Percentiles rank a stretch among this genome's conserved stretches.
These are phyloP conservation scores for Coemansia sp. DNA, from an alignment of 192 early-diverging fungal species.

Conservation along the genomic window DNA sequence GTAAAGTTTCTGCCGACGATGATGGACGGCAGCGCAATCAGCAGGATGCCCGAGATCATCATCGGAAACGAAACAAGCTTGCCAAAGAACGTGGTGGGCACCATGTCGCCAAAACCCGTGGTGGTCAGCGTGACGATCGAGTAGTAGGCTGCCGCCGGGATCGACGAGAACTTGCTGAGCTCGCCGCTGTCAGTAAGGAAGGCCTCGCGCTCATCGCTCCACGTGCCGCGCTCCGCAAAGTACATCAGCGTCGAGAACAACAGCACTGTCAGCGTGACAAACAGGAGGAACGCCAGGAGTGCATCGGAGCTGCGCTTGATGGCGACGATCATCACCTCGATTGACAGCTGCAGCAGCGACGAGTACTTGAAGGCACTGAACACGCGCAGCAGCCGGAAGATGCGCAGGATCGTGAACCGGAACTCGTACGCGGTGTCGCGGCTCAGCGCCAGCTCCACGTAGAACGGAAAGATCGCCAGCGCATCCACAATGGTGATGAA, in stretches of 20 bases:
- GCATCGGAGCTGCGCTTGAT: conserved; percentile 74
- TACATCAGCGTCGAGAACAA: conserved; percentile 76
- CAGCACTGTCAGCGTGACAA: conserved; percentile 68
- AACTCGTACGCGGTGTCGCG: conserved; percentile 75
- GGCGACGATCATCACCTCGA: conserved; percentile 81
- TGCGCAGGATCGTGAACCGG: conserved; percentile 77
- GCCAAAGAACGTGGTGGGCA: conserved; percentile 76
- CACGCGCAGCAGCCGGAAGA: conserved; percentile 74
- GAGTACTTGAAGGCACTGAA: conserved; percentile 84
- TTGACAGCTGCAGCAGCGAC: conserved; percentile 76
- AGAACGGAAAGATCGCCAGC: conserved; percentile 77
- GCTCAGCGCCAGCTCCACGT: conserved; percentile 67
- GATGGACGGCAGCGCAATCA: conserved; percentile 82
- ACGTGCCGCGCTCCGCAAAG: conserved; percentile 79
- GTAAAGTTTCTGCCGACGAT: conserved; percentile 84
- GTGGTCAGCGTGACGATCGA: conserved; percentile 78
- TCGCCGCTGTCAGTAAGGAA: conserved; percentile 70
- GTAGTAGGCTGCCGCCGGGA: conserved; percentile 78
- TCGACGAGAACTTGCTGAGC: conserved; percentile 74
- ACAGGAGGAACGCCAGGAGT: conserved; percentile 70
- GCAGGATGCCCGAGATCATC: conserved; percentile 78
- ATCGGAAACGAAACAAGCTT: conserved; percentile 78
- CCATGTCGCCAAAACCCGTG: conserved; percentile 80
- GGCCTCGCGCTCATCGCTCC: conserved; percentile 63
- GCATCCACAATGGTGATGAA: conserved; percentile 67